phyloP scores from a whole-genome alignment of 163 green algal genomes.

The Chlamydomonas reinhardtii region DNA sequence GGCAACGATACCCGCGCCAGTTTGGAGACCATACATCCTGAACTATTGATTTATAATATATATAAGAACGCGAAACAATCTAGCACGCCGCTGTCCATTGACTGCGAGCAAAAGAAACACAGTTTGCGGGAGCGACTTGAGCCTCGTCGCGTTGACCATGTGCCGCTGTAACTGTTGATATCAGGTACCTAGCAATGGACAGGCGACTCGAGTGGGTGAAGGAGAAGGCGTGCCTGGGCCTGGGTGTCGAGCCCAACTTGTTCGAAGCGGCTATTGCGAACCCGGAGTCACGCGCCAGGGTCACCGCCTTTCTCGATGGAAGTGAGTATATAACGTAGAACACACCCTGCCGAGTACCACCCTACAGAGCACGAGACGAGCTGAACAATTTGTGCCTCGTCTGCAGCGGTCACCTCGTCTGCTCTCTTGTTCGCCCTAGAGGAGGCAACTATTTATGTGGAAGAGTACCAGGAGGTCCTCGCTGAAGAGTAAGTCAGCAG shows the following conservation, averaged over 20 bases:
- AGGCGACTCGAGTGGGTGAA: slow-evolving; percentile 56
- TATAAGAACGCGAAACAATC: too few relatives aligned
- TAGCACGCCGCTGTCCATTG: too few relatives aligned
- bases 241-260: slow-evolving; percentile 47
- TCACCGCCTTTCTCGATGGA: slow-evolving; percentile 63
- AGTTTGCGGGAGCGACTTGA: too few relatives aligned
- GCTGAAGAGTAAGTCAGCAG: slow-evolving; percentile 22
- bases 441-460: slow-evolving; percentile 56
- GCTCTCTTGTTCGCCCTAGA: slow-evolving; percentile 53
- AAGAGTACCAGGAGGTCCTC: slow-evolving; percentile 56
- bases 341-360: too few relatives aligned
- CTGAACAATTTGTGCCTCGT: not conserved
- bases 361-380: too few relatives aligned
- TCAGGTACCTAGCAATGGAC: slow-evolving; percentile 12
- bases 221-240: slow-evolving; percentile 54
- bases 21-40: too few relatives aligned
- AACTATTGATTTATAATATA: too few relatives aligned
- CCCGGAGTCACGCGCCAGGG: slow-evolving; percentile 12
- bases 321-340: not conserved
- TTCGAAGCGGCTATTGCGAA: slow-evolving; percentile 52
- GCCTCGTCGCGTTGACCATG: not conserved
- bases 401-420: slow-evolving; percentile 23
- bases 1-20: too few relatives aligned
- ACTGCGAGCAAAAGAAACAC: too few relatives aligned
- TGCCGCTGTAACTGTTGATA: not conserved